Percentiles rank a stretch among this genome's conserved stretches.
These are phyloP conservation scores for Aegilops bicornis DNA, from an alignment of 176 grass and related monocot species.

Conservation along the genomic window DNA sequence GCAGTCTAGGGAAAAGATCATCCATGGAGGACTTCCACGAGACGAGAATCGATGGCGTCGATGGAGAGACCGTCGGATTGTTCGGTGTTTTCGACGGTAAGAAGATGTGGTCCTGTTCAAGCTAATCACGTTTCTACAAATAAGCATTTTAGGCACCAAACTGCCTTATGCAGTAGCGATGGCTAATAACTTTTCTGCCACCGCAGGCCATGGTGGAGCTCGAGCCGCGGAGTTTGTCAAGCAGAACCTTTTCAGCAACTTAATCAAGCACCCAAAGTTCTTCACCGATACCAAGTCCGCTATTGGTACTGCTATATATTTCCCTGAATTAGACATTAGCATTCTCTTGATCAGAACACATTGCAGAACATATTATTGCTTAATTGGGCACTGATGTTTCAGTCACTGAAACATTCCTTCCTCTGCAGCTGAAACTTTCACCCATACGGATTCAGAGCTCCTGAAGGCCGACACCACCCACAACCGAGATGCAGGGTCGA, in stretches of 20 bases:
- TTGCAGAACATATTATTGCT: neutral
- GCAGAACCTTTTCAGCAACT: slow-evolving; percentile 79
- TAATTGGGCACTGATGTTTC: neutral
- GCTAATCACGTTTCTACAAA: neutral
- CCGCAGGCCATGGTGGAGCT: slow-evolving; percentile 77
- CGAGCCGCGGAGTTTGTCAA: slow-evolving; percentile 89
- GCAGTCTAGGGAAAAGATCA: slow-evolving; percentile 70
- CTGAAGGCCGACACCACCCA: slow-evolving; percentile 68
- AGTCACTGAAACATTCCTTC: neutral
- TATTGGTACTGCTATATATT: slow-evolving; percentile 44
- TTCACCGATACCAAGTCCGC: slow-evolving; percentile 83
- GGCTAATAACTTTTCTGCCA: neutral
- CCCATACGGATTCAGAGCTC: slow-evolving; percentile 74
- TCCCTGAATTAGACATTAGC: neutral
- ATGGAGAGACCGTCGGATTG: slow-evolving; percentile 73
- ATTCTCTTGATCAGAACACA: neutral
- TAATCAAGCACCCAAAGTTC: slow-evolving; percentile 81
- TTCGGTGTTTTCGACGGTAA: slow-evolving; percentile 95
- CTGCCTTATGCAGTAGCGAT: neutral
- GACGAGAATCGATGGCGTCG: slow-evolving; percentile 70
- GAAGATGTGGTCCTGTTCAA: neutral
- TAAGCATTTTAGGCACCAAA: neutral
- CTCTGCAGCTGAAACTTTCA: slow-evolving; percentile 79
- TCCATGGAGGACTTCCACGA: slow-evolving; percentile 93
- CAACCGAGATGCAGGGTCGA: slow-evolving; percentile 77